phyloP scores from a whole-genome alignment of 73 alveolate species.

The Blepharisma stoltei region DNA sequence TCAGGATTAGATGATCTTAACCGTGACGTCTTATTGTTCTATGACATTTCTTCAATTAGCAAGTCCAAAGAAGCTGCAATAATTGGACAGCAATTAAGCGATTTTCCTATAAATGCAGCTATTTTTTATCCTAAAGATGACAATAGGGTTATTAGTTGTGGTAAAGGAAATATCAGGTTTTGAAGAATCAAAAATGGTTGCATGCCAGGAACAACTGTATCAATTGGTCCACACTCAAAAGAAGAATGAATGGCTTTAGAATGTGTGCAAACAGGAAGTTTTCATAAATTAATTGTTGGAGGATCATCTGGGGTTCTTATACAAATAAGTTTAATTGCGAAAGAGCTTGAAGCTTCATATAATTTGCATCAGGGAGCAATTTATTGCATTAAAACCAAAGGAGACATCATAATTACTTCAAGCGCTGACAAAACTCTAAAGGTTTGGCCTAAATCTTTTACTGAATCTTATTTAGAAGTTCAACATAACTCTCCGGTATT shows the following conservation, averaged over 20 bases:
- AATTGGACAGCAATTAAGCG: slow-evolving; percentile 42
- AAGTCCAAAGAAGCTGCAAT: background rate
- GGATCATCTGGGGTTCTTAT: slow-evolving; percentile 42
- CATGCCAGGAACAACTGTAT: slow-evolving; percentile 45
- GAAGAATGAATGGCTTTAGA: slow-evolving; percentile 42
- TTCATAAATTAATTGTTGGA: slow-evolving; percentile 5
- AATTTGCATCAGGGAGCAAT: slow-evolving; percentile 50
- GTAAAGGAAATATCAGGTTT: slow-evolving; percentile 57
- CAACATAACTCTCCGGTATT: slow-evolving; percentile 40
- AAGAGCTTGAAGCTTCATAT: slow-evolving; percentile 47
- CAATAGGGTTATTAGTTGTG: slow-evolving; percentile 46
- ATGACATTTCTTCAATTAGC: slow-evolving; percentile 5
- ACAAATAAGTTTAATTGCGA: slow-evolving; percentile 39
- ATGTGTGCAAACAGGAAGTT: slow-evolving; percentile 30
- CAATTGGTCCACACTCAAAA: slow-evolving; percentile 46
- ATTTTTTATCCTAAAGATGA: slow-evolving; percentile 33
- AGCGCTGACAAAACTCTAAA: slow-evolving; percentile 42
- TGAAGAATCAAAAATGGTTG: slow-evolving; percentile 54
- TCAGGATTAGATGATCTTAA: slow-evolving; percentile 8
- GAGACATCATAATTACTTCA: slow-evolving; percentile 44
- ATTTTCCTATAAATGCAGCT: slow-evolving; percentile 38
- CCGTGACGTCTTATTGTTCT: background rate
- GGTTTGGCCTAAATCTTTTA: slow-evolving; percentile 50
- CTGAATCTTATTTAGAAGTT: slow-evolving; percentile 43
- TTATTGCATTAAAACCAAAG: slow-evolving; percentile 31